Conservation (phyloP, 140 eudicot species). For the Erigeron philadelphicus region DNA sequence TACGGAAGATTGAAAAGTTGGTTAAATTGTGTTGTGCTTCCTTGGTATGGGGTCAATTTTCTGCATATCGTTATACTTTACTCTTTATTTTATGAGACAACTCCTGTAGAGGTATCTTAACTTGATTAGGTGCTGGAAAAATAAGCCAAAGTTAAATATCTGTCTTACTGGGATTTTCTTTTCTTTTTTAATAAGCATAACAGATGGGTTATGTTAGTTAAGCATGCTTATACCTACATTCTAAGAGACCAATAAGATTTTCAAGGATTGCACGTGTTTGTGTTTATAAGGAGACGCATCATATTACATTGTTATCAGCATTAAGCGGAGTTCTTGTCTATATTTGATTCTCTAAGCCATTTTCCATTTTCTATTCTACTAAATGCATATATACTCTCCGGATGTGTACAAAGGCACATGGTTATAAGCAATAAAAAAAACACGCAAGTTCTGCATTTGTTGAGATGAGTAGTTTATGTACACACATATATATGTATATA, state of each 20-base stretch:
- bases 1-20: too few species aligned
- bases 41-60: too few species aligned
- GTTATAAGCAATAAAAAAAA: neutral
- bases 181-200: neutral
- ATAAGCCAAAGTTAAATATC: neutral
- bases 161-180: neutral
- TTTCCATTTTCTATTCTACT: too few species aligned
- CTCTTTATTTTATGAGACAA: too few species aligned
- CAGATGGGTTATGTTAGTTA: neutral
- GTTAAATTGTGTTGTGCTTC: too few species aligned
- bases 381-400: too few species aligned
- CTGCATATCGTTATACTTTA: too few species aligned
- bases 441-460: neutral
- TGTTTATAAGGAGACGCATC: neutral
- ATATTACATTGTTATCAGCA: neutral
- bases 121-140: too few species aligned
- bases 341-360: too few species aligned
- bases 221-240: neutral
- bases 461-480: neutral
- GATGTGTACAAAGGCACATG: neutral
- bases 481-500: neutral
- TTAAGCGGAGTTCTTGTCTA: neutral
- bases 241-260: neutral
- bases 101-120: too few species aligned
- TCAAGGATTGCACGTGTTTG: neutral